A percentile compares a stretch with the other conserved stretches of the same genome.
phyloP scores from a whole-genome alignment of 768 basidiomycete genomes.

The Cystobasidiopsis lactophilus region DNA sequence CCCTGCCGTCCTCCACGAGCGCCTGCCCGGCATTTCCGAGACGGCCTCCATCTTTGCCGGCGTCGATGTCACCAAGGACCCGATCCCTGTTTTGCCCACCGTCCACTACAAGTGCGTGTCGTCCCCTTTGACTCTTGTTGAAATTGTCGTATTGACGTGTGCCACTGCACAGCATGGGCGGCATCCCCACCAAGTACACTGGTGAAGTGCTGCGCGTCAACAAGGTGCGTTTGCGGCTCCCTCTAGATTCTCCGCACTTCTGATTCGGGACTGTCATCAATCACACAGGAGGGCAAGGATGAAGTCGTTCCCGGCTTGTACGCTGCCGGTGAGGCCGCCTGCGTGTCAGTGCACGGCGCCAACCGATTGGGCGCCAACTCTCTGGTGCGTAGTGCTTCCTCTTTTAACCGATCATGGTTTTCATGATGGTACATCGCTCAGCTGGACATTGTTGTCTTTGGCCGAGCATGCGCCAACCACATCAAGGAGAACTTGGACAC shows the following conservation, averaged over 20 bases:
- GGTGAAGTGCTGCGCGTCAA: conserved; percentile 85
- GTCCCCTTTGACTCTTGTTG: not conserved
- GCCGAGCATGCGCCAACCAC: conserved; percentile 96
- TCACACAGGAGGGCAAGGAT: conserved; percentile 52
- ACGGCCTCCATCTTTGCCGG: conserved; percentile 97
- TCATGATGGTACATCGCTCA: not conserved
- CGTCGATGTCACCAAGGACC: conserved; percentile 98
- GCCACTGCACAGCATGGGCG: conserved; percentile 41
- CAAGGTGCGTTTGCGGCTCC: conserved; percentile 31
- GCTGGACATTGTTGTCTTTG: conserved; percentile 85
- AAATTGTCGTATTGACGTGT: not conserved
- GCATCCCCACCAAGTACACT: conserved; percentile 95
- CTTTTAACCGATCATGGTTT: conserved; percentile 32
- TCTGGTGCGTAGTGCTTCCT: conserved; percentile 93
- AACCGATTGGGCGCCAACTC: conserved; percentile 99
- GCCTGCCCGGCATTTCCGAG: conserved; percentile 96
- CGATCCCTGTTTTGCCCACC: conserved; percentile 92
- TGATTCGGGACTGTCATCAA: not conserved
- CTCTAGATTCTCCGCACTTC: too few relatives aligned
- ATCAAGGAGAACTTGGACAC: conserved; percentile 76
- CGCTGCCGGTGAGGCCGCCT: conserved; percentile 96
- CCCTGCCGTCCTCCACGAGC: conserved; percentile 80
- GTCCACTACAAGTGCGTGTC: conserved; percentile 86
- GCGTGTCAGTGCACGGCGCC: conserved; percentile 95
- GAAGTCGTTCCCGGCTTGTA: conserved; percentile 87